Percentiles rank a stretch among this genome's conserved stretches.
These are phyloP conservation scores for Pseudomonodictys pantanalensis DNA, from an alignment of 495 filamentous ascomycete genomes.

Conservation along the genomic window DNA sequence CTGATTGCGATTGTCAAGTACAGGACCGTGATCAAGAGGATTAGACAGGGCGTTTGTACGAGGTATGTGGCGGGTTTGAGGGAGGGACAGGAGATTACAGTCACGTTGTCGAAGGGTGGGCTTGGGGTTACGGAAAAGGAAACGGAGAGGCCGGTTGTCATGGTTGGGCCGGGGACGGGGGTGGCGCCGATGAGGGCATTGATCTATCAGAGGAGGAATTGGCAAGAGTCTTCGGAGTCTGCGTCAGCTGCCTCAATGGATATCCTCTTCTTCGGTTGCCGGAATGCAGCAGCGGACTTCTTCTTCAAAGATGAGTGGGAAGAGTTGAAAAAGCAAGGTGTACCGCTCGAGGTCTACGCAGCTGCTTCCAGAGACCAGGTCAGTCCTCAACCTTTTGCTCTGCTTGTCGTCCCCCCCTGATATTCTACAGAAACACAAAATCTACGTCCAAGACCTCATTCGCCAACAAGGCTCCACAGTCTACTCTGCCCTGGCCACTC, in stretches of 20 bases:
- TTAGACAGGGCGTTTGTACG: constrained; percentile 85
- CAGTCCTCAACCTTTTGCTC: neutral
- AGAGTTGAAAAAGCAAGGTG: constrained; percentile 27
- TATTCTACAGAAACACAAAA: constrained; percentile 51
- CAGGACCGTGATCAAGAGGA: constrained; percentile 79
- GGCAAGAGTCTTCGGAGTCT: constrained; percentile 40
- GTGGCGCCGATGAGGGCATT: constrained; percentile 83
- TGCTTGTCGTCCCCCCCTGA: constrained; percentile 4
- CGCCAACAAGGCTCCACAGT: constrained; percentile 58
- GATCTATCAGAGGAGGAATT: constrained; percentile 60
- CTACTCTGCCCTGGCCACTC: constrained; percentile 54
- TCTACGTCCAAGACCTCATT: constrained; percentile 88
- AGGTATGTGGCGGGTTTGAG: constrained; percentile 69
- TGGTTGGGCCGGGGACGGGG: constrained; percentile 88
- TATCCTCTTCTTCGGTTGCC: constrained; percentile 74
- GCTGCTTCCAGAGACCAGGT: constrained; percentile 81
- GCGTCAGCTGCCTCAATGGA: constrained; percentile 28
- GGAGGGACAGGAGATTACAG: constrained; percentile 53
- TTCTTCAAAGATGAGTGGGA: constrained; percentile 79
- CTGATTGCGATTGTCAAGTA: constrained; percentile 91
- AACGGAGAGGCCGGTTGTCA: constrained; percentile 59
- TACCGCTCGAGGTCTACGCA: constrained; percentile 56
- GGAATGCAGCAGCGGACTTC: constrained; percentile 69
- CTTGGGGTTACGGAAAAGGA: constrained; percentile 49
- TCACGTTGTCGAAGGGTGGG: constrained; percentile 59